Evolutionary conservation across 1,139 yeast species (phyloP).

Genomic region (Chernovozyma aurita): DNA sequence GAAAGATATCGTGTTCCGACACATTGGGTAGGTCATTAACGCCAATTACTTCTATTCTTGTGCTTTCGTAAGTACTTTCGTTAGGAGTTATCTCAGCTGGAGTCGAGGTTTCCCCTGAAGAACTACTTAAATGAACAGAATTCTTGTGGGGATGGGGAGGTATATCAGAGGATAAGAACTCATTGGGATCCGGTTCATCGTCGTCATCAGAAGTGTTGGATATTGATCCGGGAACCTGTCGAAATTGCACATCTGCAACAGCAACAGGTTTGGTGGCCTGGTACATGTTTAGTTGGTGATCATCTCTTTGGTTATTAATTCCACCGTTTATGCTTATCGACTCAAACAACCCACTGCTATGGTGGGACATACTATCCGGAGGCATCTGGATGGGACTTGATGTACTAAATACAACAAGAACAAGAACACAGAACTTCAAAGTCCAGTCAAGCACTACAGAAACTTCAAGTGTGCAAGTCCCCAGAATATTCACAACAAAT

Average conservation of each 20-base stretch:
- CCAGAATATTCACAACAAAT: too few relatives aligned
- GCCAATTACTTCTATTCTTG: slow-evolving; percentile 1
- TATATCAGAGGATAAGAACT: slow-evolving; percentile 22
- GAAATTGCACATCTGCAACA: not conserved
- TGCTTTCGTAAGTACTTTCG: slow-evolving; percentile 1
- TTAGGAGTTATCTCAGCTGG: slow-evolving; percentile 4
- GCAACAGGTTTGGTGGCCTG: not conserved
- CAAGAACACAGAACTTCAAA: too few relatives aligned
- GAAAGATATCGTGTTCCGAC: slow-evolving; percentile 18
- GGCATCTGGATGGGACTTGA: too few relatives aligned
- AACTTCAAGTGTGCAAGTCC: too few relatives aligned
- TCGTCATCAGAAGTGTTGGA: slow-evolving; percentile 21
- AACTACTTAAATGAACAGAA: not conserved
- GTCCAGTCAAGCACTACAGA: too few relatives aligned
- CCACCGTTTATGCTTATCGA: slow-evolving; percentile 3
- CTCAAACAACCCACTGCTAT: slow-evolving; percentile 2
- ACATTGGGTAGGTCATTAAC: slow-evolving; percentile 7
- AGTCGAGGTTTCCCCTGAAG: slow-evolving; percentile 10
- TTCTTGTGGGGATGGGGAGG: slow-evolving; percentile 7
- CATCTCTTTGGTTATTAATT: too few relatives aligned
- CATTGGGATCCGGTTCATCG: slow-evolving; percentile 20
- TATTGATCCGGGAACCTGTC: slow-evolving; percentile 12
- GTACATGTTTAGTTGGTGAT: too few relatives aligned
- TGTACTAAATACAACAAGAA: too few relatives aligned
- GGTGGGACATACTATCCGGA: too few relatives aligned